A percentile compares a stretch with the other conserved stretches of the same genome.
phyloP scores from a whole-genome alignment of 257 asterid genomes.

The Lantana camara region DNA sequence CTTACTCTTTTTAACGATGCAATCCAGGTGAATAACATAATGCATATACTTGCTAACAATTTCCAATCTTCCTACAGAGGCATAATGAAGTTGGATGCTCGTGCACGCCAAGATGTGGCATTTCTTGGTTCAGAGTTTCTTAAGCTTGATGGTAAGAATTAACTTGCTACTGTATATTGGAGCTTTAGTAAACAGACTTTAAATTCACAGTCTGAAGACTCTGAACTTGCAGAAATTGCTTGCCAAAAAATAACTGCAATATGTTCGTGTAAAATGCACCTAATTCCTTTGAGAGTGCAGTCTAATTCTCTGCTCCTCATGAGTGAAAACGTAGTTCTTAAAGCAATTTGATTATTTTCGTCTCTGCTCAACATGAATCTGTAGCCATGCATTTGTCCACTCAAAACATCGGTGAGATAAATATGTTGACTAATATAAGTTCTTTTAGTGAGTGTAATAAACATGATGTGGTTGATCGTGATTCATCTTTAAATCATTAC shows the following conservation, averaged over 20 bases:
- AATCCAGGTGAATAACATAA: constrained; percentile 14
- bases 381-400: neutral
- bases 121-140: constrained; percentile 87
- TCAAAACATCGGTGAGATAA: neutral
- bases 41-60: constrained; percentile 16
- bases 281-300: neutral
- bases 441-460: constrained; percentile 15
- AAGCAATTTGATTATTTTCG: neutral
- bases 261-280: neutral
- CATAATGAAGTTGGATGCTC: constrained; percentile 84
- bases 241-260: neutral
- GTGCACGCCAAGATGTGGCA: constrained; percentile 92
- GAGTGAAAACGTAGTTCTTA: neutral
- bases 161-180: constrained; percentile 23
- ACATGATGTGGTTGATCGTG: constrained; percentile 11
- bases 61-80: constrained; percentile 49
- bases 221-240: neutral
- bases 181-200: neutral
- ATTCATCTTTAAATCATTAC: constrained; percentile 15
- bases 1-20: neutral
- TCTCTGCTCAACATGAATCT: neutral
- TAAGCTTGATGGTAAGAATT: constrained; percentile 85
- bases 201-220: constrained; percentile 12
- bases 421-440: neutral
- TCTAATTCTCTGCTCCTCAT: constrained; percentile 4